Conservation (phyloP, 768 basidiomycete genomes). For the Asterophora lycoperdoides region DNA sequence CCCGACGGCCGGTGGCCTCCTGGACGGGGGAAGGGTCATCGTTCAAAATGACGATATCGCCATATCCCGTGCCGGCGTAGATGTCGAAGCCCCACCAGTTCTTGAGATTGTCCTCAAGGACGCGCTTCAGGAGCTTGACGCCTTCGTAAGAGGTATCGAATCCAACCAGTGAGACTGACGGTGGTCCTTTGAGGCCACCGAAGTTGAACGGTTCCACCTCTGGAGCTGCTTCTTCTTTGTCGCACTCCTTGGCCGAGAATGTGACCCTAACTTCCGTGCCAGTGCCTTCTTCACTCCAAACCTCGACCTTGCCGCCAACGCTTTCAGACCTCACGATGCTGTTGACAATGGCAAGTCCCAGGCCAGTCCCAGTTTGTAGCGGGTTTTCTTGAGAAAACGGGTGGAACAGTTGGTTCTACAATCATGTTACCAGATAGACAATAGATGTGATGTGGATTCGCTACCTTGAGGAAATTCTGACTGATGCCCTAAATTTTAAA, state of each 20-base stretch:
- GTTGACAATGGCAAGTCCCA: slow-evolving; percentile 93
- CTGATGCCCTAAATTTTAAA: slow-evolving; percentile 79
- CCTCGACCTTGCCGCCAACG: slow-evolving; percentile 88
- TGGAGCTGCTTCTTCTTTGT: slow-evolving; percentile 33
- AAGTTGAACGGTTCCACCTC: slow-evolving; percentile 45
- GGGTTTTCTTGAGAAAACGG: slow-evolving; percentile 98
- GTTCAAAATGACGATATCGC: slow-evolving; percentile 78
- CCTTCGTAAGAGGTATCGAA: slow-evolving; percentile 68
- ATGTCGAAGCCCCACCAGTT: slow-evolving; percentile 75
- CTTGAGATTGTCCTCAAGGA: slow-evolving; percentile 61
- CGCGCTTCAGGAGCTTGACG: slow-evolving; percentile 57
- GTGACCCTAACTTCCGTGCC: slow-evolving; percentile 91
- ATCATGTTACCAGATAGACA: background rate
- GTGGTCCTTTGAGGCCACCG: slow-evolving; percentile 36
- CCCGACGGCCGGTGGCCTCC: slow-evolving; percentile 51
- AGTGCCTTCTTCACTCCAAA: slow-evolving; percentile 84
- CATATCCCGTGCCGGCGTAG: slow-evolving; percentile 35
- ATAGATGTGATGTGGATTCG: no score
- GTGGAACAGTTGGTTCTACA: slow-evolving; percentile 89
- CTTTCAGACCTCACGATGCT: slow-evolving; percentile 84
- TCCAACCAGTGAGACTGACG: slow-evolving; percentile 63
- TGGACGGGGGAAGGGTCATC: slow-evolving; percentile 63
- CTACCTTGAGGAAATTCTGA: slow-evolving; percentile 84
- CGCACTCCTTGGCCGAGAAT: slow-evolving; percentile 65
- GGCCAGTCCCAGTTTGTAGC: slow-evolving; percentile 85